Evolutionary conservation across 495 filamentous ascomycete genomes (phyloP), one percentile per base, ranked within the genome.

Genomic region (Neurospora sp.): DNA sequence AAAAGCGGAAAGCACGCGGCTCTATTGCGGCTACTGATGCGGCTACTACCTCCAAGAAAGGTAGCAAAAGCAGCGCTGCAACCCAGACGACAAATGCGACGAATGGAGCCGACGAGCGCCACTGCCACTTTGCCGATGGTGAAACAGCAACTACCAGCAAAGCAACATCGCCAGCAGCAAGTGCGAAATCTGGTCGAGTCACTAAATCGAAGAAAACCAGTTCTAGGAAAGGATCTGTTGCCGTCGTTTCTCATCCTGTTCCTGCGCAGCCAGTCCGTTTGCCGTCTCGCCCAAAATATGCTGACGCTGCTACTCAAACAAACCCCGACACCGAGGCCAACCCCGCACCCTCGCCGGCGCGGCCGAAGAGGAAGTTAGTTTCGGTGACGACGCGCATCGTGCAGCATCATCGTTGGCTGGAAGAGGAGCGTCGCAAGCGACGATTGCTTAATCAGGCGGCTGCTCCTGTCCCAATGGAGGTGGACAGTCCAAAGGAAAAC

Each of bases 1-100:
- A 87, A 72, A 89, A 90, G 81, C 86, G 87, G 80, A 91, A 91
- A 76, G 53, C 53, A 37, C 83, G 89, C 61, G 80, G 82, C 14
- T 90, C 88, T 6, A 89, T 87, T 73, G 89, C 88, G 5, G 86
- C 88, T 16, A 77, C 75, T 35, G 72, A 75, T 9, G 71, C 79
- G 5, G 86, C 88, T 16, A 77, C 75, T 35, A 72, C 75, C 10
- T 71, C 79, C 3, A 82, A 81, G 41, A 84, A 84, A 53, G 83
- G 83, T 0, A 82, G 82, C 27, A 77, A 81, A 65, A 70, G 78
- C 20, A 76, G 76, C 16, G 77, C 82, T 0, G 75, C 78, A 8
- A 79, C 77, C 35, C 79, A 82, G 47, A 79, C 82, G 1, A 77
- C 79, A 27, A 78, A 77, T 22, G 70, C 77, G 9, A 61, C 79